Evolutionary conservation across 768 basidiomycete species (phyloP).

Genomic region (Mycena amicta): DNA sequence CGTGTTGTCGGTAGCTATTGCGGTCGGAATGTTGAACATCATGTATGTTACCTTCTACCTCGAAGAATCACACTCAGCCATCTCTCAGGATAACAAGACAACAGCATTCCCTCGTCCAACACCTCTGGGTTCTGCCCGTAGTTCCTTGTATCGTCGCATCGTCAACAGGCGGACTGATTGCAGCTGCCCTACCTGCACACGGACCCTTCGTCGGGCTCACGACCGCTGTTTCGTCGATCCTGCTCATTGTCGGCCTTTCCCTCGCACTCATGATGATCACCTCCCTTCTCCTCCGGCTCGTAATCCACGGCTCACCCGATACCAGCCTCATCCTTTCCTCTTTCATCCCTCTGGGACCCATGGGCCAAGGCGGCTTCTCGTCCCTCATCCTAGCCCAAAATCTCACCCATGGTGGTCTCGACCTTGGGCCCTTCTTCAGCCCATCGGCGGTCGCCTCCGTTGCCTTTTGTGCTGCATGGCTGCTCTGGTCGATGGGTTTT

Average conservation of each 20-base stretch:
- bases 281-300: constrained; percentile 51
- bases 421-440: constrained; percentile 51
- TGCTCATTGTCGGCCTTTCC: constrained; percentile 42
- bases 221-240: constrained; percentile 40
- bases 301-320: constrained; percentile 47
- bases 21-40: constrained; percentile 24
- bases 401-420: constrained; percentile 36
- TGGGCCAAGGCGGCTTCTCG: constrained; percentile 58
- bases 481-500: constrained; percentile 58
- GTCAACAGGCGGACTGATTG: constrained; percentile 56
- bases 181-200: constrained; percentile 39
- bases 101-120: constrained; percentile 44
- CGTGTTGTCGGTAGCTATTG: constrained; percentile 43
- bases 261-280: constrained; percentile 58
- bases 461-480: constrained; percentile 48
- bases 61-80: no score
- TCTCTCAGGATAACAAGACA: constrained; percentile 65
- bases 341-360: constrained; percentile 62
- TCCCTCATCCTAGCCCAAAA: constrained; percentile 48
- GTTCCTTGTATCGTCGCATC: constrained; percentile 63
- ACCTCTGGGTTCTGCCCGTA: constrained; percentile 66
- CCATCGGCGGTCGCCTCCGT: constrained; percentile 44
- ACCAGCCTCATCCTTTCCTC: constrained; percentile 44
- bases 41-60: no score
- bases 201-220: constrained; percentile 48